Evolutionary conservation across 257 asterid species (phyloP).

Genomic region (Datura wrightii): DNA sequence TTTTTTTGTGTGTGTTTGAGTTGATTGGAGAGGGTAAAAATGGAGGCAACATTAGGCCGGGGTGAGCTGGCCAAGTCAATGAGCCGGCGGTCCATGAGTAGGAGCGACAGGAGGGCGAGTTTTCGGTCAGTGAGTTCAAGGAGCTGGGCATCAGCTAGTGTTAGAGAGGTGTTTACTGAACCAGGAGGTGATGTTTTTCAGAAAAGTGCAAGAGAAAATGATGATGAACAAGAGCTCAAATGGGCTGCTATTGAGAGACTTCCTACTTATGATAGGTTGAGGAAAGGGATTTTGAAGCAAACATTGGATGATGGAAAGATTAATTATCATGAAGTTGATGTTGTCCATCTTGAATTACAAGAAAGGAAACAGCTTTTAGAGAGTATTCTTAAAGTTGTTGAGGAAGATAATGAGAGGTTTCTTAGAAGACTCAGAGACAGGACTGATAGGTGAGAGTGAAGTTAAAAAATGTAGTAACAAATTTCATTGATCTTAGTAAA

Average conservation of each 20-base stretch:
- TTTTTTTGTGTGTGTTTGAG: not conserved
- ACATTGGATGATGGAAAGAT: constrained; percentile 75
- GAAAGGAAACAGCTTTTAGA: constrained; percentile 74
- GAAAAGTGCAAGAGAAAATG: constrained; percentile 64
- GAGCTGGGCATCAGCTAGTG: constrained; percentile 83
- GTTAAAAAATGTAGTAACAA: not conserved
- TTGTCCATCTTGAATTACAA: constrained; percentile 60
- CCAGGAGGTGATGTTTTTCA: constrained; percentile 72
- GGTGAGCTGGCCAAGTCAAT: constrained; percentile 67
- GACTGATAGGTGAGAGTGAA: constrained; percentile 70
- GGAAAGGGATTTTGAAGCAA: constrained; percentile 75
- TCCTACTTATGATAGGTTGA: constrained; percentile 80
- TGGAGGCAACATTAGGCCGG: constrained; percentile 47
- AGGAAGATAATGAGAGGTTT: constrained; percentile 90
- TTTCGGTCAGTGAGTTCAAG: constrained; percentile 58
- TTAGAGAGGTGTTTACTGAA: constrained; percentile 68
- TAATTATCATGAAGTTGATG: constrained; percentile 71
- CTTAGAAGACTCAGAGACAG: constrained; percentile 76
- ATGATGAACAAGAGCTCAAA: constrained; percentile 85
- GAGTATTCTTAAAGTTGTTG: constrained; percentile 72
- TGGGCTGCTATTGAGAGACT: constrained; percentile 99
- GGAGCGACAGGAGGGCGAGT: constrained; percentile 47
- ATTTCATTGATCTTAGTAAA: not conserved
- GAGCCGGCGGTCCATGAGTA: constrained; percentile 62
- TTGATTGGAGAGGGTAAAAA: constrained; percentile 18